A percentile compares a stretch with the other conserved stretches of the same genome.
Conservation (phyloP, 805 yeast genomes). For the Sugiyamaella qingdaonensis region DNA sequence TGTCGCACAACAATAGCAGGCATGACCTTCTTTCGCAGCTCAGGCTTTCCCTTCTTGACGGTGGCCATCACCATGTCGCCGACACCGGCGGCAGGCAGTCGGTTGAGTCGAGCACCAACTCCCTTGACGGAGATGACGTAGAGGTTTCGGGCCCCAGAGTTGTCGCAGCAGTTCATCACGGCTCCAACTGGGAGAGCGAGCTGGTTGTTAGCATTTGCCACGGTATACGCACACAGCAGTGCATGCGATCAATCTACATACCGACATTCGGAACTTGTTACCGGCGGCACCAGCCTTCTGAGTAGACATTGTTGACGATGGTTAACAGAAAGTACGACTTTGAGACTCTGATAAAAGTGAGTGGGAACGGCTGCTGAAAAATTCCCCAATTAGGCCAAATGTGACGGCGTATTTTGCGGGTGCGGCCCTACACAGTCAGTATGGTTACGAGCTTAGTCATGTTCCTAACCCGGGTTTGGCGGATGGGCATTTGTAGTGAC, state of each 20-base stretch:
- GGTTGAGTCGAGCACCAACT: slow-evolving; percentile 98
- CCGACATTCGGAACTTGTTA: slow-evolving; percentile 99
- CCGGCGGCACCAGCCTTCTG: slow-evolving; percentile 79
- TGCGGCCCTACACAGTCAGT: neutral
- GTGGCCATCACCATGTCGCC: slow-evolving; percentile 88
- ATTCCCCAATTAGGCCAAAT: neutral
- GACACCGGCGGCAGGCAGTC: slow-evolving; percentile 99
- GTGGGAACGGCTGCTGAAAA: neutral
- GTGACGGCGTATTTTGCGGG: neutral
- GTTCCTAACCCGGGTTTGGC: no score
- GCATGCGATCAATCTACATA: slow-evolving; percentile 46
- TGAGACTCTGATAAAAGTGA: neutral
- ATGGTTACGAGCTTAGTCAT: no score
- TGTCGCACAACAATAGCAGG: slow-evolving; percentile 99
- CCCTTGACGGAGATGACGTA: slow-evolving; percentile 99
- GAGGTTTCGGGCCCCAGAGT: slow-evolving; percentile 99
- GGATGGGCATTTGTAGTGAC: no score
- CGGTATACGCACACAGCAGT: neutral
- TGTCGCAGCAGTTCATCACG: slow-evolving; percentile 99
- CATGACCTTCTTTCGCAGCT: slow-evolving; percentile 99
- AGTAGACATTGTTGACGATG: slow-evolving; percentile 19
- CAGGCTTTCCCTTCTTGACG: slow-evolving; percentile 99
- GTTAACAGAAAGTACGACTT: neutral
- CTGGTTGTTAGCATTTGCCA: slow-evolving; percentile 35
- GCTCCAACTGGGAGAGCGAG: slow-evolving; percentile 99